Evolutionary conservation across 345 rosid species (phyloP), one percentile per base, ranked within the genome.

Genomic region (Eucalyptus shirleyi): DNA sequence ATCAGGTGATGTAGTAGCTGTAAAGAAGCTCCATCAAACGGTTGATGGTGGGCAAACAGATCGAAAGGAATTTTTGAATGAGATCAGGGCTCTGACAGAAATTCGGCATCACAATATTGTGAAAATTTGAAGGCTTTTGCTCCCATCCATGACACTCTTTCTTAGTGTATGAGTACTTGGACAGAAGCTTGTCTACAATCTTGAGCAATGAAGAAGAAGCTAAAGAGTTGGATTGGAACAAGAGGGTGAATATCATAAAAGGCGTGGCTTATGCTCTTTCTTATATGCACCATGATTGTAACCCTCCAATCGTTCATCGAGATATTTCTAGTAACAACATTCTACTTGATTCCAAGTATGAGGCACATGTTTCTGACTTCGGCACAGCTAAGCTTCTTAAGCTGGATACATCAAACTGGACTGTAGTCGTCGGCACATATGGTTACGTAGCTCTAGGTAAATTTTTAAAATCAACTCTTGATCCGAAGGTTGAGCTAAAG

Each of bases 311-410:
- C 1, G 37, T 90, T 51, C 92, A 92, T 40, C 50, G 91, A 50
- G 91, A 91, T 88, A 88, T 92, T 81, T 89, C 91, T 4, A 92
- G 90, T 83, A 91, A 89, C 44, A 92, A 92, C 26, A 37, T 91
- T 47, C n/a, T 92, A 77, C 85, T 92, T 26, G 92, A 92, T 87
- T 45, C 37, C 1, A 87, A 91, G 13, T 89, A 80, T 12, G 86
- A 83, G 32, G 92, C 90, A 7, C 89, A 69, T 17, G 89, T 92
- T 44, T 92, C 91, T 12, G 91, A 92, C n/a, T 92, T 92, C 7
- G 91, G 91, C 59, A 83, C 85, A 1, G 93, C 91, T 19, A 91
- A 90, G 91, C 88, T 91, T 55, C 65, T 92, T 28, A 89, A 89
- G 87, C 56, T 26, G 37, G 92, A 89, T 81, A 89, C 91, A 9